phyloP scores from a whole-genome alignment of 257 asterid species.

The Sherardia arvensis region DNA sequence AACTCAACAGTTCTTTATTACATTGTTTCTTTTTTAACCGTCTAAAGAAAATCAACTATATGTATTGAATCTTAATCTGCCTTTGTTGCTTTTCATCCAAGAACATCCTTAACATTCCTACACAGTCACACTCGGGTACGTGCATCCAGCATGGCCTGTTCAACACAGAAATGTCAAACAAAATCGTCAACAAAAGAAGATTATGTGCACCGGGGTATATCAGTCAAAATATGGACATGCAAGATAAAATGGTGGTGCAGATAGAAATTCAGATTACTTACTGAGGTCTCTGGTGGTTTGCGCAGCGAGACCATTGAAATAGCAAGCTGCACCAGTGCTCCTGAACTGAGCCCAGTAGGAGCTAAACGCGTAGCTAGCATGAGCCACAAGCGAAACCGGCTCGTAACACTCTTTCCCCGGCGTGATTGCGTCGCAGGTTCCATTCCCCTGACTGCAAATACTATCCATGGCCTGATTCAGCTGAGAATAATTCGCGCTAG shows the following conservation, averaged over 20 bases:
- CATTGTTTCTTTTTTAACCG: background rate
- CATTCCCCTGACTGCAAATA: constrained; percentile 39
- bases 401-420: constrained; percentile 53
- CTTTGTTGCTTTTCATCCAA: background rate
- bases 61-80: background rate
- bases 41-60: background rate
- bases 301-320: constrained; percentile 29
- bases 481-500: constrained; percentile 7
- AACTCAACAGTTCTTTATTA: constrained; percentile 1
- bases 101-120: constrained; percentile 12
- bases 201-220: too few relatives aligned
- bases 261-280: constrained; percentile 10
- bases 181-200: background rate
- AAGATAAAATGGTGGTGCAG: too few relatives aligned
- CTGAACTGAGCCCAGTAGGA: constrained; percentile 59
- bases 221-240: too few relatives aligned
- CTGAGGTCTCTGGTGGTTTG: constrained; percentile 27
- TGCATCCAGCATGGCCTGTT: constrained; percentile 54
- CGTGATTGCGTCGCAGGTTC: constrained; percentile 47
- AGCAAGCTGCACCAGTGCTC: constrained; percentile 18
- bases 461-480: constrained; percentile 34
- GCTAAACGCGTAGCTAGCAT: constrained; percentile 78
- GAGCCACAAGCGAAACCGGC: constrained; percentile 40
- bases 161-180: background rate
- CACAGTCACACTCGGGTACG: constrained; percentile 40